Conservation (phyloP, 1,139 yeast genomes). For the Blastobotrys apis region DNA sequence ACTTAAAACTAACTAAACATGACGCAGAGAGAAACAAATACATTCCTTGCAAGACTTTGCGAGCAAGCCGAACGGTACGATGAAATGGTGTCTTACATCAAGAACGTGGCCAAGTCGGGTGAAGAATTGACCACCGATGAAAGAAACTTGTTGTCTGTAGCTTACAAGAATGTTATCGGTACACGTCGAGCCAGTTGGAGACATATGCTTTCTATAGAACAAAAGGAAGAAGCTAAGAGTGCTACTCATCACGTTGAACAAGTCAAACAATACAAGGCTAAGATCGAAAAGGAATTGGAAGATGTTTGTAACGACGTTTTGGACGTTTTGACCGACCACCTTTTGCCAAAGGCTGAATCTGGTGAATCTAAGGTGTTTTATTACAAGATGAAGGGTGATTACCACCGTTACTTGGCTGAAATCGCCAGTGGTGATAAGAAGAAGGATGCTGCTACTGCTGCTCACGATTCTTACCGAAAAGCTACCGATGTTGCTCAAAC, state of each 20-base stretch:
- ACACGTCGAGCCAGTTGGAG: slow-evolving; percentile 99
- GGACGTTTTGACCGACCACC: slow-evolving; percentile 78
- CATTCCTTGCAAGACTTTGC: slow-evolving; percentile 94
- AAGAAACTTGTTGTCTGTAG: slow-evolving; percentile 94
- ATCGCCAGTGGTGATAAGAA: slow-evolving; percentile 91
- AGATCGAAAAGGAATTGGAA: slow-evolving; percentile 90
- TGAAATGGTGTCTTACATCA: slow-evolving; percentile 99
- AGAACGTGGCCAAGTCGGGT: slow-evolving; percentile 92
- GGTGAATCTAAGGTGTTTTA: slow-evolving; percentile 98
- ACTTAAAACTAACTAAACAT: slow-evolving; percentile 3
- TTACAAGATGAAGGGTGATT: slow-evolving; percentile 99
- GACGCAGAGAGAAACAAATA: slow-evolving; percentile 97
- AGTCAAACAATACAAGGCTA: slow-evolving; percentile 91
- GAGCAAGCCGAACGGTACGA: slow-evolving; percentile 99
- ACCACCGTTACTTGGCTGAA: slow-evolving; percentile 98
- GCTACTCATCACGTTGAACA: slow-evolving; percentile 76
- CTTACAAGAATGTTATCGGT: slow-evolving; percentile 97
- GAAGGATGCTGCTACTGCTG: slow-evolving; percentile 89
- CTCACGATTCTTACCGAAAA: slow-evolving; percentile 91
- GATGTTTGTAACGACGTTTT: slow-evolving; percentile 94
- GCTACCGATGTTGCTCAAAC: slow-evolving; percentile 98
- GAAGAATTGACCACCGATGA: slow-evolving; percentile 96
- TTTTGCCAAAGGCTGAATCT: slow-evolving; percentile 91
- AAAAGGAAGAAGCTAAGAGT: slow-evolving; percentile 96
- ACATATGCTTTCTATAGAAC: slow-evolving; percentile 96